Evolutionary conservation across 2,329 filamentous ascomycete genomes (phyloP).

Genomic region (Monosporascus ibericus): DNA sequence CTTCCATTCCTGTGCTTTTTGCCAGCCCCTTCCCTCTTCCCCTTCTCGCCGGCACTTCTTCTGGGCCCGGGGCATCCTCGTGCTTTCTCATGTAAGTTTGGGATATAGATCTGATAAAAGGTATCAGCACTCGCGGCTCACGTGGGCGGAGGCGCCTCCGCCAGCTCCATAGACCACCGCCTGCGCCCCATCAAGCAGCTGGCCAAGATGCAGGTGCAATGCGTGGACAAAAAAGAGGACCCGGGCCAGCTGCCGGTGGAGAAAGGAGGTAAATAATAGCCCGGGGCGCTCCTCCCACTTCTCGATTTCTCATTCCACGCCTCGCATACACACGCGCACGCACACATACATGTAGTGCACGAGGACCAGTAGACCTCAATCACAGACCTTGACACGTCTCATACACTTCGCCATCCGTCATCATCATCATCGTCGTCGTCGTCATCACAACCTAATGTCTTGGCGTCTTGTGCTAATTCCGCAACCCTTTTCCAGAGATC

Average conservation of each 20-base stretch:
- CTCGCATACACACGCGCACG: neutral
- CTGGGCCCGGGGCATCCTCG: neutral
- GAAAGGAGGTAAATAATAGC: slow-evolving; percentile 29
- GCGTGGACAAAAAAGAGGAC: slow-evolving; percentile 23
- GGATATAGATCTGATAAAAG: neutral
- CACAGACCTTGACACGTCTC: no score
- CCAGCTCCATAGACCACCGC: slow-evolving; percentile 30
- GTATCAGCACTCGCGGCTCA: slow-evolving; percentile 16
- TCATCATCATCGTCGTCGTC: no score
- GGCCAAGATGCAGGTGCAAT: slow-evolving; percentile 28
- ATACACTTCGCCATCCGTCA: no score
- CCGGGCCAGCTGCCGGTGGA: slow-evolving; percentile 27
- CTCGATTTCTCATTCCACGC: neutral
- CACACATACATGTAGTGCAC: neutral
- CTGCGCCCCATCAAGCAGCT: slow-evolving; percentile 33
- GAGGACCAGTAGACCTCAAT: neutral
- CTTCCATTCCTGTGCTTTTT: neutral
- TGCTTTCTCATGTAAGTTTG: neutral
- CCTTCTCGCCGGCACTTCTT: neutral
- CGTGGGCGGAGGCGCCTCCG: slow-evolving; percentile 27
- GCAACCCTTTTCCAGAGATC: slow-evolving; percentile 38
- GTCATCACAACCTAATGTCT: no score
- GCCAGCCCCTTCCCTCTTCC: neutral
- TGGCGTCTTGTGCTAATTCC: no score
- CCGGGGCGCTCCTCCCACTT: neutral